Evolutionary conservation across 2,329 filamentous ascomycete species (phyloP), one percentile per base, ranked within the genome.

Genomic region (Arthrobotrys sinensis): DNA sequence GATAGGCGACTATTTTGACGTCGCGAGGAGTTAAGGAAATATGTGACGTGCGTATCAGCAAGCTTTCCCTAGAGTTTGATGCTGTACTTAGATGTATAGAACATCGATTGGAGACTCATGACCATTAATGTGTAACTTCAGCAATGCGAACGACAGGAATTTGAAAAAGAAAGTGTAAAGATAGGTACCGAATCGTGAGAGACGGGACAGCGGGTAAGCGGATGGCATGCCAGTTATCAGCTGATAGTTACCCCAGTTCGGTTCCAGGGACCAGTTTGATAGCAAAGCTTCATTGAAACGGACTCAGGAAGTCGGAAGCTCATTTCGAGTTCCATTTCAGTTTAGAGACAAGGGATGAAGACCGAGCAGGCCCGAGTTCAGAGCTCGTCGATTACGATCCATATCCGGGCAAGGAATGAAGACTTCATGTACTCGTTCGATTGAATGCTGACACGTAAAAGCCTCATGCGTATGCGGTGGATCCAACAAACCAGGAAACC

Each of bases 191-290:
- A 28, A 19, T 36, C 12, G 38, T 72, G 46, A 36, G 24, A 66
- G 60, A 60, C 69, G 69, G 69, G 48, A 72, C 28, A 21, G 69
- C 69, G 69, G 69, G 69, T 73, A 65, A 73, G 36, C 69, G 60
- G 60, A 53, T 65, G 62, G 38, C 50, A 60, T 66, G 60, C 69
- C 36, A 60, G 69, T 21, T 66, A 73, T 73, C 69, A 73, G 69
- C 69, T 73, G 69, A 73, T 73, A 73, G 50, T 45, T 73, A 64
- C 38, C 55, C 55, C 66, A 43, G 36, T 40, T 57, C 8, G 53
- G 46, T 50, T 63, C 38, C 55, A 38, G 40, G 68, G 45, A 66
- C 34, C 55, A 38, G 36, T 43, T 45, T 66, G 40, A 34, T 24
- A 64, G 38, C 6, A 40, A 66, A 63, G 32, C 34, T 21, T 24